Conservation (phyloP, 768 basidiomycete species). For the Mycena metata region DNA sequence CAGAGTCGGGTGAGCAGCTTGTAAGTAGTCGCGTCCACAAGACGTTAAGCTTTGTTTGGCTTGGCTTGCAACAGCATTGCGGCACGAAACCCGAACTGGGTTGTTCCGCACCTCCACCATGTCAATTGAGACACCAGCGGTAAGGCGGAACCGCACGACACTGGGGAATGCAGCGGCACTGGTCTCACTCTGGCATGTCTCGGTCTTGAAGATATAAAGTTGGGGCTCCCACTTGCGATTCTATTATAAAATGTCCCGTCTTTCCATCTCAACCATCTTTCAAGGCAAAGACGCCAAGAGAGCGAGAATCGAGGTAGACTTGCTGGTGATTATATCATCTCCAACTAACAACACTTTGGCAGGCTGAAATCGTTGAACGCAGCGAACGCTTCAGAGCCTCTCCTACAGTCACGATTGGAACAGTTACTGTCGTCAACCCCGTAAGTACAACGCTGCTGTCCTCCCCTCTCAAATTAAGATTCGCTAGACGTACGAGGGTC, state of each 20-base stretch:
- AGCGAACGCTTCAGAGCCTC: constrained; percentile 33
- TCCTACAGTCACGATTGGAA: constrained; percentile 32
- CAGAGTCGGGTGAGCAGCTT: neutral
- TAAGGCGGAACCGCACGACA: constrained; percentile 36
- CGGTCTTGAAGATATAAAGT: constrained; percentile 7
- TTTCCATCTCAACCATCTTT: constrained; percentile 29
- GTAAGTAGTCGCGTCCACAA: neutral
- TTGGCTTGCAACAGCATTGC: neutral
- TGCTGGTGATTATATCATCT: neutral
- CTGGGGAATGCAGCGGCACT: constrained; percentile 2
- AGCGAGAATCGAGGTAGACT: constrained; percentile 30
- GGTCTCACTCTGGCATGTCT: constrained; percentile 24
- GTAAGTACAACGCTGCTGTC: constrained; percentile 1
- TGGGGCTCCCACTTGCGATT: neutral
- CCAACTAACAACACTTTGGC: neutral
- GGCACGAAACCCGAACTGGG: neutral
- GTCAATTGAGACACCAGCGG: constrained; percentile 36
- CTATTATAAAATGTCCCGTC: constrained; percentile 20
- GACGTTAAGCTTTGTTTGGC: constrained; percentile 5
- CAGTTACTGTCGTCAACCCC: constrained; percentile 31
- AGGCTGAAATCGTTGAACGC: constrained; percentile 33
- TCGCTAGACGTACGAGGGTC: constrained; percentile 29
- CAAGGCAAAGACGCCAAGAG: constrained; percentile 30
- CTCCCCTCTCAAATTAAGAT: neutral
- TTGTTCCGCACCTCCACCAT: neutral